Evolutionary conservation across 73 alveolate species (phyloP).

Genomic region (Paramecium primaurelia): DNA sequence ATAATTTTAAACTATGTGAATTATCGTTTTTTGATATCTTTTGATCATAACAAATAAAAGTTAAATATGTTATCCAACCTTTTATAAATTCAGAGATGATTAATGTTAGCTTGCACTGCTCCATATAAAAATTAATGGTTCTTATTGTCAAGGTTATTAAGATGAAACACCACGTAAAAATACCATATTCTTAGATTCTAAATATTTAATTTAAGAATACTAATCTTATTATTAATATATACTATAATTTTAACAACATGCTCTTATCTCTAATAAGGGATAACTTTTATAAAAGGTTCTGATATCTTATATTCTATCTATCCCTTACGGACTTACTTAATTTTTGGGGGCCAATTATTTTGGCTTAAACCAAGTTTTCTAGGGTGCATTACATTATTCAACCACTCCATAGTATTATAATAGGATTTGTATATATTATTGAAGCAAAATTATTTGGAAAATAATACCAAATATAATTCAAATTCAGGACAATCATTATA

Average conservation of each 20-base stretch:
- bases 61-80: background rate
- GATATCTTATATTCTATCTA: background rate
- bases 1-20: background rate
- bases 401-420: background rate
- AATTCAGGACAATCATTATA: too few relatives aligned
- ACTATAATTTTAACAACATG: background rate
- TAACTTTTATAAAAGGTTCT: background rate
- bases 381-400: background rate
- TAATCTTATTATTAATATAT: background rate
- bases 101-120: background rate
- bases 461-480: too few relatives aligned
- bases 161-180: background rate
- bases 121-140: background rate
- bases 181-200: background rate
- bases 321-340: background rate
- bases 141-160: background rate
- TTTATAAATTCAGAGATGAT: background rate
- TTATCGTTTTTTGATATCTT: too few relatives aligned
- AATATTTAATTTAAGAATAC: background rate
- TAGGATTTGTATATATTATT: too few relatives aligned
- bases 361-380: background rate
- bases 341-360: background rate
- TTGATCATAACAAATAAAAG: background rate
- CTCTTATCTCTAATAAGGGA: background rate
- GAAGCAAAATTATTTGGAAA: background rate